Evolutionary conservation across 495 filamentous ascomycete genomes (phyloP), one percentile per base, ranked within the genome.

Genomic region (Penicillium argentinense): DNA sequence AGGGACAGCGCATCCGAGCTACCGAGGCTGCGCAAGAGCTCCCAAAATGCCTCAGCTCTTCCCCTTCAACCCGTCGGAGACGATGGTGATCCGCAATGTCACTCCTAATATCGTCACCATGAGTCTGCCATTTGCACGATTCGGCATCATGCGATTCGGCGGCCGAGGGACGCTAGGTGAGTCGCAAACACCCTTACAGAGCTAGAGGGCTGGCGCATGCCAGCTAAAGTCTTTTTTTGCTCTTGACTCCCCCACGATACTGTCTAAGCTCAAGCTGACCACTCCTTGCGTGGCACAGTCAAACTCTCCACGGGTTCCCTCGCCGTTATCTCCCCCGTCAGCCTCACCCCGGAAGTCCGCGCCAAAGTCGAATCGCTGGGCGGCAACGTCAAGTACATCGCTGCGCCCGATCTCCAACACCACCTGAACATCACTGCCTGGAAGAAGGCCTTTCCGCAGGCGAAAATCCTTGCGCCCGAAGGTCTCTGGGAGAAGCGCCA

Each of bases 261-360:
- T 18, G 7, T 23, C 4, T 8, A 13, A 42, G 37, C 22, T 9
- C 18, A 28, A 28, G 18, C 49, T 47, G 38, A 58, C 24, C 3
- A n/a, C 29, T 42, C 45, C 60, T 56, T 50, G 38, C 49, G n/a
- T 45, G 7, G 40, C 9, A 39, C 56, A 91, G 89, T 96, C 56
- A 82, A 81, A 41, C 82, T 98, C 53, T 71, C 76, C 29, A 80
- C 83, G 7, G 89, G 89, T 41, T 71, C 78, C 26, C 78, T 98
- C 36, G 90, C 89, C 45, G 86, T 98, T 54, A 96, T 97, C 78
- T 96, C 91, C 3, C 93, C 93, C 22, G 84, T 90, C 21, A 83
- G 79, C 12, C 79, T 96, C 21, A 96, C 91, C 0, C 75, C 83
- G 2, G 84, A 88, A 47, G 85, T 90, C n/a, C 79, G 78, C 47